These are phyloP conservation scores for Amanita rubescens DNA, from an alignment of 768 basidiomycete species.

Conservation along the genomic window DNA sequence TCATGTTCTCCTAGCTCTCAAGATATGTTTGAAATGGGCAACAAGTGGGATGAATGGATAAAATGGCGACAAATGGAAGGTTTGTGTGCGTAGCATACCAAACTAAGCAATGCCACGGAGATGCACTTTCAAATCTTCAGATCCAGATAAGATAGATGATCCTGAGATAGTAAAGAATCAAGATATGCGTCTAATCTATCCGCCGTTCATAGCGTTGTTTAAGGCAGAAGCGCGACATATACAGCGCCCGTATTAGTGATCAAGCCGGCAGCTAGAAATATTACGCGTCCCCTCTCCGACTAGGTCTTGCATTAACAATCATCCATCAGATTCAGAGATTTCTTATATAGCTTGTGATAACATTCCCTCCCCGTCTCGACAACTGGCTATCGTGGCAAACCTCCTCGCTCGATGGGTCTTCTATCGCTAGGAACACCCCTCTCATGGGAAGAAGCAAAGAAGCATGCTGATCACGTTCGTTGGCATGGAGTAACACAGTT, in stretches of 20 bases:
- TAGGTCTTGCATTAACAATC: constrained; percentile 15
- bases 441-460: constrained; percentile 83
- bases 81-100: background rate
- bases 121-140: background rate
- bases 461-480: constrained; percentile 84
- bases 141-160: background rate
- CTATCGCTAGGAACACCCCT: constrained; percentile 90
- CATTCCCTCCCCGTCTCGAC: background rate
- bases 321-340: constrained; percentile 8
- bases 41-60: constrained; percentile 72
- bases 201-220: too few relatives aligned
- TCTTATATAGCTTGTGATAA: too few relatives aligned
- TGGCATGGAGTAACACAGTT: constrained; percentile 94
- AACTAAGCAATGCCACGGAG: too few relatives aligned
- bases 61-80: too few relatives aligned
- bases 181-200: background rate
- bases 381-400: background rate
- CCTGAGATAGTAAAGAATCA: too few relatives aligned
- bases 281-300: background rate
- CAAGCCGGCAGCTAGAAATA: background rate
- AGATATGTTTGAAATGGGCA: constrained; percentile 82
- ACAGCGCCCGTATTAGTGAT: too few relatives aligned
- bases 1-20: constrained; percentile 84
- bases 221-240: too few relatives aligned
- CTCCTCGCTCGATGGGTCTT: constrained; percentile 64